Percentiles rank a stretch among this genome's conserved stretches.
Conservation (phyloP, 2,329 filamentous ascomycete genomes). For the Thielaviopsis euricoi region DNA sequence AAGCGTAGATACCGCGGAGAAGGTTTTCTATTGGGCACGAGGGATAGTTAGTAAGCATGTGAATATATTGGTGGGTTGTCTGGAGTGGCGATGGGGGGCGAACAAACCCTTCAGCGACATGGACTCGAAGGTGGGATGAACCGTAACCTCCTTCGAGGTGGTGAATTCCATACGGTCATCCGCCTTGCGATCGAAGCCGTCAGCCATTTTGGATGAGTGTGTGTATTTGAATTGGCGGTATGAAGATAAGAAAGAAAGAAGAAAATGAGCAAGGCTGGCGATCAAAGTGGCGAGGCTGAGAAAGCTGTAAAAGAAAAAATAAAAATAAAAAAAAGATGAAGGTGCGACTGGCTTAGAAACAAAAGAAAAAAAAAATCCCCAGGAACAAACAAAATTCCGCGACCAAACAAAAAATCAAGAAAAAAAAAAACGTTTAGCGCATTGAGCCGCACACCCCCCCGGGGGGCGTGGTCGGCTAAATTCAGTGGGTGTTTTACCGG, state of each 20-base stretch:
- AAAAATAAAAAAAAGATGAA: background rate
- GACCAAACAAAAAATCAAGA: constrained; percentile 4
- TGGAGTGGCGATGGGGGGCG: background rate
- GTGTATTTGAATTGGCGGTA: background rate
- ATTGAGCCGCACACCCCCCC: background rate
- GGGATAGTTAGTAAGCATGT: constrained; percentile 1
- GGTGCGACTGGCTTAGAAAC: background rate
- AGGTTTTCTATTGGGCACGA: constrained; percentile 49
- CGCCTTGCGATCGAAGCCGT: constrained; percentile 75
- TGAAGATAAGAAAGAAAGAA: background rate
- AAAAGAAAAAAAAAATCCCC: background rate
- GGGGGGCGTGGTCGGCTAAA: constrained; percentile 4
- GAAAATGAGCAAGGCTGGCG: background rate
- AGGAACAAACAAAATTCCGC: background rate
- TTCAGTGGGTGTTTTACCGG: constrained; percentile 2
- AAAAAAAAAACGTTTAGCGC: background rate
- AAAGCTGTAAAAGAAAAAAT: background rate
- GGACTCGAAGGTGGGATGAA: constrained; percentile 82
- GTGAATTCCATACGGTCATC: constrained; percentile 97
- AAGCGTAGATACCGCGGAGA: constrained; percentile 91
- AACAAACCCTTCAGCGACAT: constrained; percentile 75
- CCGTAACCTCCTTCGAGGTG: constrained; percentile 94
- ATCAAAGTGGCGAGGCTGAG: background rate
- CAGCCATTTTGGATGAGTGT: constrained; percentile 52
- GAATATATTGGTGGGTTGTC: background rate